phyloP scores from a whole-genome alignment of 2,329 filamentous ascomycete species.

The Pseudogymnoascus sp. region DNA sequence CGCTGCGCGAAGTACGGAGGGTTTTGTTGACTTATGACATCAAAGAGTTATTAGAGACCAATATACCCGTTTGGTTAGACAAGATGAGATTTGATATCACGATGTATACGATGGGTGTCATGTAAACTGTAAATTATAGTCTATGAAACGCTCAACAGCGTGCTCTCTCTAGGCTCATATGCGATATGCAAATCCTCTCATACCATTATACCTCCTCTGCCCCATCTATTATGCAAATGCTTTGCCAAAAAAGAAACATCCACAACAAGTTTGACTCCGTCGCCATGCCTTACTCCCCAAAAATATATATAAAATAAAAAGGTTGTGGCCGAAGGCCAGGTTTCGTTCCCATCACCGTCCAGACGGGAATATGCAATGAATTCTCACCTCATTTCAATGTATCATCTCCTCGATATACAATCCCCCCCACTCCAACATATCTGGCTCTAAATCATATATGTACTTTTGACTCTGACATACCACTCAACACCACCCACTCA shows the following conservation, averaged over 20 bases:
- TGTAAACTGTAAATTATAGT: neutral
- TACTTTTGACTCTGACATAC: neutral
- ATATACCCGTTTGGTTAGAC: slow-evolving; percentile 7
- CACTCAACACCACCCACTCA: neutral
- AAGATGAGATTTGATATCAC: neutral
- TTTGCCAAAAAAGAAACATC: slow-evolving; percentile 1
- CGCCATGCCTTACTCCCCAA: neutral
- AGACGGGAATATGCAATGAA: neutral
- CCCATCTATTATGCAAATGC: slow-evolving; percentile 4
- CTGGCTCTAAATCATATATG: slow-evolving; percentile 5
- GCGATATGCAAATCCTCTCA: neutral
- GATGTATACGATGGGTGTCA: neutral
- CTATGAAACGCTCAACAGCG: neutral
- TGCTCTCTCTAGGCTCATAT: neutral
- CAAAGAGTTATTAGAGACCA: neutral
- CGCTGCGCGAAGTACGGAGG: neutral
- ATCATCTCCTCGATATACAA: neutral
- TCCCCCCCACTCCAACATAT: neutral
- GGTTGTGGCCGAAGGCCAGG: neutral
- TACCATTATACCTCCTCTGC: neutral
- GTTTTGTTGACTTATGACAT: neutral
- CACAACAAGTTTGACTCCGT: neutral
- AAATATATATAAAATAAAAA: neutral
- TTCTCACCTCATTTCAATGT: neutral
- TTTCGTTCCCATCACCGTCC: neutral